Conservation (phyloP, 306 rosid genomes). For the Dryas drummondii region DNA sequence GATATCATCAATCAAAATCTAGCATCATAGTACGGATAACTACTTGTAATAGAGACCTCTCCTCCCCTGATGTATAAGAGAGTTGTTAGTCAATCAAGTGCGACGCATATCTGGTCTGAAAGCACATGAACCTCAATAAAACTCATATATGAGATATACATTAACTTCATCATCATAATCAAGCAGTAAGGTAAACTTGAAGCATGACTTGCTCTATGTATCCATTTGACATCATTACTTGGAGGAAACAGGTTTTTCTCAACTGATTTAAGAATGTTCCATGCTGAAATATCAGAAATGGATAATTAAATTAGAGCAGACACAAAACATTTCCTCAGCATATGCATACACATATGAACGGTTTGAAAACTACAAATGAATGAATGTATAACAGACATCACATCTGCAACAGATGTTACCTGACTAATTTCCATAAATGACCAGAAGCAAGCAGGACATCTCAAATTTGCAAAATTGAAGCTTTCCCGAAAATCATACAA, state of each 20-base stretch:
- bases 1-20: neutral
- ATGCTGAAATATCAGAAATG: neutral
- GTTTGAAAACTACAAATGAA: neutral
- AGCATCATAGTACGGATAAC: neutral
- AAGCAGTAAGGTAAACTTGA: neutral
- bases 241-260: neutral
- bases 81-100: neutral
- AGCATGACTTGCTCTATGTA: neutral
- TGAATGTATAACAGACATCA: neutral
- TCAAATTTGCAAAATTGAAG: neutral
- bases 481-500: neutral
- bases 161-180: neutral
- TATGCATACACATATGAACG: neutral
- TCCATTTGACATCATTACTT: neutral
- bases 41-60: neutral
- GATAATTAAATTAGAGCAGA: neutral
- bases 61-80: neutral
- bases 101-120: neutral
- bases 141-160: neutral
- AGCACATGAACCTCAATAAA: neutral
- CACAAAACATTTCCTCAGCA: neutral
- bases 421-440: neutral
- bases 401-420: constrained; percentile 1
- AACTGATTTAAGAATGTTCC: neutral
- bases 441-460: neutral